These are phyloP conservation scores for Pyricularia pennisetigena DNA, from an alignment of 2,329 filamentous ascomycete genomes.

Conservation along the genomic window DNA sequence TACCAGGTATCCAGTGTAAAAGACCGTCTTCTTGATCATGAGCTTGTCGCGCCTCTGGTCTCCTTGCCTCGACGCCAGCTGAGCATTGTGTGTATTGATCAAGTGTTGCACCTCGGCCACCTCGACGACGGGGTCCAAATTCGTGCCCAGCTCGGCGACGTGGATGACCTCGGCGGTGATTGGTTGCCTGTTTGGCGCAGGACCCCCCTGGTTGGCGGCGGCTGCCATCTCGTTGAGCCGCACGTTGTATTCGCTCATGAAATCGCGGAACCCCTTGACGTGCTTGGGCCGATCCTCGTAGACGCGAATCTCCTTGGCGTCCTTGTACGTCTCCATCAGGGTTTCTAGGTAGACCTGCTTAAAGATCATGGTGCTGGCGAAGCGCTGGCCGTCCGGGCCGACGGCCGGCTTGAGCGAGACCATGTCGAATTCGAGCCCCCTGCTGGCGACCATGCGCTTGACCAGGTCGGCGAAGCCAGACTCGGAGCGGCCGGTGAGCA, in stretches of 20 bases:
- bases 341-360: slow-evolving; percentile 78
- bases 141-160: slow-evolving; percentile 66
- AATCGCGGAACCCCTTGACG: slow-evolving; percentile 76
- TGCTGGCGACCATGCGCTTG: slow-evolving; percentile 69
- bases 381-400: slow-evolving; percentile 69
- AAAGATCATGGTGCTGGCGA: slow-evolving; percentile 79
- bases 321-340: slow-evolving; percentile 75
- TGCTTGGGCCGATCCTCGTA: slow-evolving; percentile 60
- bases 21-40: slow-evolving; percentile 75
- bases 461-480: slow-evolving; percentile 67
- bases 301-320: slow-evolving; percentile 72
- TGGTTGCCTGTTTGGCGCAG: slow-evolving; percentile 44
- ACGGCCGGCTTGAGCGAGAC: slow-evolving; percentile 77
- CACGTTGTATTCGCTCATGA: slow-evolving; percentile 69
- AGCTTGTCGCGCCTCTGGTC: slow-evolving; percentile 31
- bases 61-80: slow-evolving; percentile 25
- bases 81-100: slow-evolving; percentile 76
- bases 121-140: slow-evolving; percentile 69
- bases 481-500: slow-evolving; percentile 81
- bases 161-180: slow-evolving; percentile 76
- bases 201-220: not conserved
- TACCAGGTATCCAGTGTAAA: slow-evolving; percentile 89
- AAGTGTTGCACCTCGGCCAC: slow-evolving; percentile 79
- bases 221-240: slow-evolving; percentile 2
- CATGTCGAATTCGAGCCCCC: slow-evolving; percentile 78